phyloP scores from a whole-genome alignment of 2,329 filamentous ascomycete species.

The Diaporthe helianthi region DNA sequence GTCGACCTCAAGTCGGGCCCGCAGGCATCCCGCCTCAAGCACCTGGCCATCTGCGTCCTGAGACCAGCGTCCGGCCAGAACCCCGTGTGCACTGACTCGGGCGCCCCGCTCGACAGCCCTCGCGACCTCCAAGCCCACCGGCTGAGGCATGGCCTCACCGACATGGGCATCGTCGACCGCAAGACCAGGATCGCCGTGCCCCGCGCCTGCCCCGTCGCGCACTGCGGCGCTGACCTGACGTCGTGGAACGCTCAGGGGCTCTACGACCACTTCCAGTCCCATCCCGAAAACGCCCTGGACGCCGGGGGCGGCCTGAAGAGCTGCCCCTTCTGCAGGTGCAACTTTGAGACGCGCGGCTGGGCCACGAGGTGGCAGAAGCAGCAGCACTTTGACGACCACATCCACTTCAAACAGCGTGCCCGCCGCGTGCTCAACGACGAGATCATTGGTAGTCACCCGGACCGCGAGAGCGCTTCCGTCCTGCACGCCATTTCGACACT shows the following conservation, averaged over 20 bases:
- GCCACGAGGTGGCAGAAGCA: constrained; percentile 2
- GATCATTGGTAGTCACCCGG: background rate
- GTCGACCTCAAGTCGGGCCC: constrained; percentile 18
- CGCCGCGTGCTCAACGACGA: constrained; percentile 23
- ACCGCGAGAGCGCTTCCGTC: background rate
- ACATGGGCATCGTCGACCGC: background rate
- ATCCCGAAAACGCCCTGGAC: background rate
- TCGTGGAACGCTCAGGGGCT: constrained; percentile 17
- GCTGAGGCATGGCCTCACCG: background rate
- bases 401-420: constrained; percentile 20
- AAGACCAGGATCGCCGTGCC: constrained; percentile 17
- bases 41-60: constrained; percentile 26
- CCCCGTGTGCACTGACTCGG: constrained; percentile 23
- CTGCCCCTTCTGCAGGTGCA: constrained; percentile 30
- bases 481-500: background rate
- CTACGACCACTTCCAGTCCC: constrained; percentile 13
- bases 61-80: constrained; percentile 22
- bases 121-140: background rate
- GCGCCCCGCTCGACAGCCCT: constrained; percentile 17
- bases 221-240: constrained; percentile 13
- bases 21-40: background rate
- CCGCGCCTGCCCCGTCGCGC: background rate
- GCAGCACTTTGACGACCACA: constrained; percentile 30
- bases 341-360: constrained; percentile 28
- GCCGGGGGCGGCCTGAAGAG: background rate